Conservation (phyloP, 73 alveolate species). For the Tetrahymena elliotti region DNA sequence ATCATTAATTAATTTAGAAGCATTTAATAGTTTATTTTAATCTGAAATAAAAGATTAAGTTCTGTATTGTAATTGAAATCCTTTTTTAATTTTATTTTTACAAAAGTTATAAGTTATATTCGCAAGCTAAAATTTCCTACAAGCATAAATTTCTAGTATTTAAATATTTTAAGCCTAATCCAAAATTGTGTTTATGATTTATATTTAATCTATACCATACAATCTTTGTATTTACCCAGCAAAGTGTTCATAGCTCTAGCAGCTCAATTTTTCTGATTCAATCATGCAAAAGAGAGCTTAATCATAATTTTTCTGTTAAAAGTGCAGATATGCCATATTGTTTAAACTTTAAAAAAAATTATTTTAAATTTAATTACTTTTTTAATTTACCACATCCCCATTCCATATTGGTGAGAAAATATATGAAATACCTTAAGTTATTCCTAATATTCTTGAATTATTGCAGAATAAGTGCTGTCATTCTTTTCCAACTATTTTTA, state of each 20-base stretch:
- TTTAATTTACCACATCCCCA: neutral
- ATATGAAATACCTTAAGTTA: neutral
- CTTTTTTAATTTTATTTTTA: neutral
- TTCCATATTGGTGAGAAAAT: neutral
- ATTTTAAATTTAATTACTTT: neutral
- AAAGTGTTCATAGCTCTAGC: neutral
- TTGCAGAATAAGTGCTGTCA: neutral
- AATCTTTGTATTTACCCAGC: neutral
- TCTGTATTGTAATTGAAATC: too few species aligned
- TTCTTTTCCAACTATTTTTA: neutral
- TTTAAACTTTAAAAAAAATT: neutral
- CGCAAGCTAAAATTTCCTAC: neutral
- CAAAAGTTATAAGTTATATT: neutral
- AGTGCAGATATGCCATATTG: neutral
- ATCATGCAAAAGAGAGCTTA: neutral
- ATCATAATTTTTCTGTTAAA: neutral
- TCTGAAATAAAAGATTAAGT: too few species aligned
- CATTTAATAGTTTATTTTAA: too few species aligned
- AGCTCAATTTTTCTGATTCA: neutral
- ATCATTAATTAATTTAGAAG: neutral
- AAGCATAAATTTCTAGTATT: neutral
- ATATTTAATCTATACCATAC: neutral
- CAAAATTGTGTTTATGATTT: neutral
- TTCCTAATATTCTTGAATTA: neutral
- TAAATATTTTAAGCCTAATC: neutral